Evolutionary conservation across 2,329 filamentous ascomycete species (phyloP), one percentile per base, ranked within the genome.

Genomic region (Colletotrichum sidae): DNA sequence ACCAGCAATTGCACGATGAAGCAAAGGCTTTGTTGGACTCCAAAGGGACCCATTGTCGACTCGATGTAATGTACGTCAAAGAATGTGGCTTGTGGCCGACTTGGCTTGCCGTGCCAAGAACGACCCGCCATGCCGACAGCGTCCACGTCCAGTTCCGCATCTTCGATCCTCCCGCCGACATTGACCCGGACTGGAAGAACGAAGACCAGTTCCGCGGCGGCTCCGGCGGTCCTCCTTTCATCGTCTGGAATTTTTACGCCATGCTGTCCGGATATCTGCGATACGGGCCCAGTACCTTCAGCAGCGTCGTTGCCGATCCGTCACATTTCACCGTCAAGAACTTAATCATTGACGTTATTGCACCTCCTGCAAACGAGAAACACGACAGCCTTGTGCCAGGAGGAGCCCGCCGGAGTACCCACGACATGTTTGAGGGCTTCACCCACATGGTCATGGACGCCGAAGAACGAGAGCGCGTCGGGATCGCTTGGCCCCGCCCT

Each of bases 21-120:
- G 68, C 66, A 6, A 49, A 54, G 44, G 56, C 37, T 25, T 47
- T 69, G 47, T 52, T 68, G 11, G 65, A 65, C 33, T 52, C 63
- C 17, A 58, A 52, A 34, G 55, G 57, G 12, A 60, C 54, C 11
- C 65, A 65, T 53, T 67, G 47, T 17, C 66, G 63, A 25, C 59
- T 69, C 46, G 68, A 69, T 46, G 55, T 69, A 34, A 69, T 69
- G 68, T 68, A 67, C 50, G 68, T 69, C 55, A 68, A 67, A 41
- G 66, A 68, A 33, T 69, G 68, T 61, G 68, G 68, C 61, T 55
- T 69, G 38, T 69, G 67, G 67, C 67, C 67, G 51, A 69, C 67
- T 54, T 69, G 67, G 67, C 65, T 68, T 42, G 63, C 66, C 46
- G 61, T 68, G 55, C 67, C 67, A 54, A 64, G 57, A 37, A 49